phyloP scores from a whole-genome alignment of 1,139 yeast species.

The Pichia terricola region DNA sequence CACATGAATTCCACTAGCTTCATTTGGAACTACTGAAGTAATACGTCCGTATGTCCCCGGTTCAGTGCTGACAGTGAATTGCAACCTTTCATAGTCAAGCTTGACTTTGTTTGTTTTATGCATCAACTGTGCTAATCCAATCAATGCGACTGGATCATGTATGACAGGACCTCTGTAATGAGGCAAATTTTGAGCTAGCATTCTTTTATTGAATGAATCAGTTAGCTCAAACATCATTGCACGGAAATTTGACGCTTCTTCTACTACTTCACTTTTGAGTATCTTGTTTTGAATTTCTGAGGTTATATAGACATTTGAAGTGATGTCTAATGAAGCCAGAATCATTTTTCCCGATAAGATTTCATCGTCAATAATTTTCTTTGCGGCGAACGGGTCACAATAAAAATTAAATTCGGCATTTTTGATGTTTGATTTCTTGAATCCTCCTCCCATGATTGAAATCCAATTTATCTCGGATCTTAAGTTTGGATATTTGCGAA shows the following conservation, averaged over 20 bases:
- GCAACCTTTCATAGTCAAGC: constrained; percentile 28
- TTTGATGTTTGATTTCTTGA: constrained; percentile 39
- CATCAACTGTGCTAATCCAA: constrained; percentile 42
- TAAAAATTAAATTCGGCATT: constrained; percentile 73
- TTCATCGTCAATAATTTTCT: constrained; percentile 39
- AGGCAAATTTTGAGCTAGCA: constrained; percentile 34
- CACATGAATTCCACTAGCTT: constrained; percentile 43
- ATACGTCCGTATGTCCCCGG: constrained; percentile 26
- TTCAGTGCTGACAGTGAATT: constrained; percentile 27
- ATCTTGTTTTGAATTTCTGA: constrained; percentile 31
- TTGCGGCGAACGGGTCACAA: constrained; percentile 72
- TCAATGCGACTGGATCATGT: constrained; percentile 72
- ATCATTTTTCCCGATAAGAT: constrained; percentile 40
- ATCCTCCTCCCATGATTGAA: constrained; percentile 73
- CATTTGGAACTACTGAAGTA: constrained; percentile 7
- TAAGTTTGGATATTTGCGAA: constrained; percentile 43
- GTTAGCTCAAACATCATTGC: constrained; percentile 47
- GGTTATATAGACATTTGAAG: constrained; percentile 61
- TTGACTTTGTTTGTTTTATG: constrained; percentile 23
- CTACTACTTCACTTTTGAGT: constrained; percentile 23
- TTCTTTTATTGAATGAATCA: constrained; percentile 39
- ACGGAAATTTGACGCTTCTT: constrained; percentile 34
- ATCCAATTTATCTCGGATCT: constrained; percentile 38
- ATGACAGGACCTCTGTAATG: constrained; percentile 59
- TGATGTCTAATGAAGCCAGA: constrained; percentile 58